Conservation (phyloP, 192 early-diverging fungal species). For the Umbelopsis vinacea region DNA sequence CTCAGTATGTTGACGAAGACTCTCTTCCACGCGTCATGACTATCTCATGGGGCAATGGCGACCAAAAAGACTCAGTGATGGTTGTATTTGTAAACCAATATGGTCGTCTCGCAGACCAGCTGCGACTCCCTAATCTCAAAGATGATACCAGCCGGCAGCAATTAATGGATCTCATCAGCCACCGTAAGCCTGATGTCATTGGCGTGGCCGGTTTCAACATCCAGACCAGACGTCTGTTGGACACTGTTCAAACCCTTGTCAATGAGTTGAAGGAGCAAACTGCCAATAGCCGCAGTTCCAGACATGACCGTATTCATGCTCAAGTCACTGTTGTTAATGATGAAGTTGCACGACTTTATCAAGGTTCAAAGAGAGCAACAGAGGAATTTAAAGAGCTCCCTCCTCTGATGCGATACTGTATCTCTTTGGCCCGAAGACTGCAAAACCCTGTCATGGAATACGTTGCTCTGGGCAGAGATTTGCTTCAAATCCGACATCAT, state of each 20-base stretch:
- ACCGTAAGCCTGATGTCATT: constrained; percentile 73
- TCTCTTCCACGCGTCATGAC: constrained; percentile 65
- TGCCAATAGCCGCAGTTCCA: background rate
- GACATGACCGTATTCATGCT: constrained; percentile 22
- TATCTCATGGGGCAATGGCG: constrained; percentile 75
- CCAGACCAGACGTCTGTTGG: constrained; percentile 74
- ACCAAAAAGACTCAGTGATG: constrained; percentile 55
- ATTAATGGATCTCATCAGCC: constrained; percentile 63
- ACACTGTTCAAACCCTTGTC: constrained; percentile 63
- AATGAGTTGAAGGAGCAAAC: constrained; percentile 50
- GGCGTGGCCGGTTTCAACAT: constrained; percentile 81
- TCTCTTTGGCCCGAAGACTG: constrained; percentile 79
- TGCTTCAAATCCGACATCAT: constrained; percentile 75
- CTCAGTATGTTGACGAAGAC: constrained; percentile 47
- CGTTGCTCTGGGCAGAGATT: constrained; percentile 68
- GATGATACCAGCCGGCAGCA: constrained; percentile 48
- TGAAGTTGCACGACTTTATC: constrained; percentile 85
- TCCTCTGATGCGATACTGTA: constrained; percentile 82
- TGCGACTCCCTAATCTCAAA: constrained; percentile 64
- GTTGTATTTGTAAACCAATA: constrained; percentile 77
- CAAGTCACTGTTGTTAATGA: constrained; percentile 84
- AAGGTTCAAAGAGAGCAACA: constrained; percentile 72
- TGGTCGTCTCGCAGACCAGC: constrained; percentile 69
- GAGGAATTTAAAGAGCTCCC: constrained; percentile 73
- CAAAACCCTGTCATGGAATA: constrained; percentile 87